A percentile compares a stretch with the other conserved stretches of the same genome.
These are phyloP conservation scores for Curvularia lunata DNA, from an alignment of 2,329 filamentous ascomycete species.

Conservation along the genomic window DNA sequence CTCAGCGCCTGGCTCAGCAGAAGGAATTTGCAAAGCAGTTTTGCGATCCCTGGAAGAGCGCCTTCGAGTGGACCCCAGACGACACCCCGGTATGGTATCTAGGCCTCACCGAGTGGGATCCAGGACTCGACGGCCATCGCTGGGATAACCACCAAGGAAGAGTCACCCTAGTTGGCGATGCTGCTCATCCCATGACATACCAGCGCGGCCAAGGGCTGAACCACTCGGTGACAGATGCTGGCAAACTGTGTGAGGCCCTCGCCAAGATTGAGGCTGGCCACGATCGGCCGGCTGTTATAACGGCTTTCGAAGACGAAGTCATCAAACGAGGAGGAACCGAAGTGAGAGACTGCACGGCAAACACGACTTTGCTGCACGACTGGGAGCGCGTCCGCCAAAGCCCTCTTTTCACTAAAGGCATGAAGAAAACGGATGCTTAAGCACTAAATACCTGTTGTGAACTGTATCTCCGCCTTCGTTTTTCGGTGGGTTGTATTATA, in stretches of 20 bases:
- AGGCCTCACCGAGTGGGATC: slow-evolving; percentile 48
- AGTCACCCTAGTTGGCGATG: slow-evolving; percentile 51
- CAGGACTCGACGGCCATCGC: slow-evolving; percentile 32
- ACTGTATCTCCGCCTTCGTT: background rate
- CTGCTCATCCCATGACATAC: slow-evolving; percentile 52
- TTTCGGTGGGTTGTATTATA: too few relatives aligned
- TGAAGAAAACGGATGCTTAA: slow-evolving; percentile 21
- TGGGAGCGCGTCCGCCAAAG: slow-evolving; percentile 47
- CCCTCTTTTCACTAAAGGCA: slow-evolving; percentile 43
- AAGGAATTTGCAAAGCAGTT: slow-evolving; percentile 51
- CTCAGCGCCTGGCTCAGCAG: slow-evolving; percentile 49
- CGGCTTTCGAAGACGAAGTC: slow-evolving; percentile 55
- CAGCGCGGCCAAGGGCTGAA: slow-evolving; percentile 60
- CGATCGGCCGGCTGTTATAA: slow-evolving; percentile 40
- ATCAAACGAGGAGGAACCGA: slow-evolving; percentile 44
- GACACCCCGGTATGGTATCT: slow-evolving; percentile 44
- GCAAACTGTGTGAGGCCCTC: slow-evolving; percentile 47
- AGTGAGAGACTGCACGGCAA: slow-evolving; percentile 41
- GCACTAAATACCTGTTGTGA: background rate
- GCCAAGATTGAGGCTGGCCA: slow-evolving; percentile 30
- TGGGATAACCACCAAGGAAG: slow-evolving; percentile 47
- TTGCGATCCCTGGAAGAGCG: slow-evolving; percentile 54
- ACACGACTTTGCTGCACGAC: slow-evolving; percentile 46
- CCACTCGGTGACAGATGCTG: slow-evolving; percentile 55
- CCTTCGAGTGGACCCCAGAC: slow-evolving; percentile 46